Percentiles rank a stretch among this genome's conserved stretches.
phyloP scores from a whole-genome alignment of 805 yeast species.

The Maudiozyma serrabonitensis region DNA sequence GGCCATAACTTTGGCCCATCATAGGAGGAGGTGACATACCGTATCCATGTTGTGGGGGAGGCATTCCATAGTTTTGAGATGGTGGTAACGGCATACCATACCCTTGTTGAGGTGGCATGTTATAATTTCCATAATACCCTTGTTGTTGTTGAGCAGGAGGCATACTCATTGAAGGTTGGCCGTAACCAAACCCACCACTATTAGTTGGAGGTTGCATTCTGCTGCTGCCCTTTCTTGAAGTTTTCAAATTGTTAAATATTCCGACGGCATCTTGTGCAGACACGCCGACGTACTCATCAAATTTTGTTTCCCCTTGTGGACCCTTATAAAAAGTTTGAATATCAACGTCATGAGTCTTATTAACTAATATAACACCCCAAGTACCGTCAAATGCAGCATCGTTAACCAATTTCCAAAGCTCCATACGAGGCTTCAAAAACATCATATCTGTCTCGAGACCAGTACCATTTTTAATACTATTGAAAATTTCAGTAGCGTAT shows the following conservation, averaged over 20 bases:
- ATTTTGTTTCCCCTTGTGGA: conserved; percentile 62
- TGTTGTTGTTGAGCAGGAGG: conserved; percentile 7
- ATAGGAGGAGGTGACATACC: conserved; percentile 7
- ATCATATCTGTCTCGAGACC: conserved; percentile 35
- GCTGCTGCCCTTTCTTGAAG: conserved; percentile 9
- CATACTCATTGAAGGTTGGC: conserved; percentile 1
- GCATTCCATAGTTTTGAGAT: conserved; percentile 13
- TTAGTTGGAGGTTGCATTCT: conserved; percentile 1
- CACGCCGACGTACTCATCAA: conserved; percentile 74
- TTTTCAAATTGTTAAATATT: conserved; percentile 27
- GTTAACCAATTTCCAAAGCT: conserved; percentile 42
- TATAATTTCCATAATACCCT: conserved; percentile 5
- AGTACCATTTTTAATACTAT: conserved; percentile 31
- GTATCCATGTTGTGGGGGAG: conserved; percentile 9
- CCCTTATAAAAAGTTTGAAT: conserved; percentile 64
- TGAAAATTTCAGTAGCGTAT: conserved; percentile 35
- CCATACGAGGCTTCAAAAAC: conserved; percentile 35
- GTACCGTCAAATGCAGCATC: conserved; percentile 78
- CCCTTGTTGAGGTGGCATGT: conserved; percentile 2
- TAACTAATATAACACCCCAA: conserved; percentile 57
- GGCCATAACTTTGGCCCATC: conserved; percentile 8
- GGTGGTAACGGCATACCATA: conserved; percentile 4
- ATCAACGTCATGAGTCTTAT: conserved; percentile 46
- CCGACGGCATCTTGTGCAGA: conserved; percentile 53
- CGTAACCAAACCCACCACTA: background rate